Evolutionary conservation across 805 yeast genomes (phyloP), one percentile per base, ranked within the genome.

Genomic region (Metschnikowia baotianmanensis): DNA sequence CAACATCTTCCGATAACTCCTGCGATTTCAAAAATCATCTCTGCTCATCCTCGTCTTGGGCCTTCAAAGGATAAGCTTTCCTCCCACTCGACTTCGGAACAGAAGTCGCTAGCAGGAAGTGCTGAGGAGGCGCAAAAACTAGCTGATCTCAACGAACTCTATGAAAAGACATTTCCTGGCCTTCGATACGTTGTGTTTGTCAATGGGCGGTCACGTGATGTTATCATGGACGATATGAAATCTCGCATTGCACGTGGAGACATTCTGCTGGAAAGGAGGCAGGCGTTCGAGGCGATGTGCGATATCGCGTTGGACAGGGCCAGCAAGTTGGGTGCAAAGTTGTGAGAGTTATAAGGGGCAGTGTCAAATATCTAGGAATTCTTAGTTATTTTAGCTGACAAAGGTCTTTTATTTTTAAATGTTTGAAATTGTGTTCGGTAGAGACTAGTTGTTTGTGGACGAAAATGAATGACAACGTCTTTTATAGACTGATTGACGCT

Each of bases 21-120:
- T 3, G 35, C 28, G n/a, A 58, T 76, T 10, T 54, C 71, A 31
- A 64, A 73, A 28, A 87, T 90, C 42, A 78, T 90, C n/a, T 82
- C 86, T 1, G 96, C 96, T 0, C 97, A 89, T 63, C 97, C 97
- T 13, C 70, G 96, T 41, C 67, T 89, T 13, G 97, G 97, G 0
- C 86, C 85, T 3, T 69, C 80, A 3, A 58, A 59, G 38, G 54
- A 47, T 16, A 71, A 65, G 21, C 67, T 86, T 22, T 83, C 86
- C 6, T 67, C 61, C 4, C 90, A 85, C 54, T 85, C 95, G 1
- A 65, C 71, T 18, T 58, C 64, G 4, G 97, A 89, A 61, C 96
- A 89, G 58, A 75, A 72, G 43, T 77, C 82, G 10, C 68, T 89
- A 27, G 67, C 72, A 0, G 71, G 69, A 4, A 56, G 73, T 8